Conservation (phyloP, 176 grass and related monocot species). For the Thinopyrum elongatum region DNA sequence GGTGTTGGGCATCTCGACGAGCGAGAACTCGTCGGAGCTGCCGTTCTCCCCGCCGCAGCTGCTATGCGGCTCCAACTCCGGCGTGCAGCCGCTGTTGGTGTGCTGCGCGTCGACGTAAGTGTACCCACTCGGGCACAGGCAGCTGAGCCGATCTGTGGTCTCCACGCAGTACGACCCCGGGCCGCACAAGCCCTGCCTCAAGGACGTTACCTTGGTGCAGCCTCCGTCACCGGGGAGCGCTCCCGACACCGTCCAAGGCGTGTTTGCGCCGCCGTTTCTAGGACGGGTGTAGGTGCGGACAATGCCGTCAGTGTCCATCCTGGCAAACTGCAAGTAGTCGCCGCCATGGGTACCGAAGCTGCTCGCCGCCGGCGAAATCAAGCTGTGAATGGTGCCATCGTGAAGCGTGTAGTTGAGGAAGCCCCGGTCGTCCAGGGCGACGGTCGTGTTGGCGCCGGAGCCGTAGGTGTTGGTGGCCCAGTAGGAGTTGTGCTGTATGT, state of each 20-base stretch:
- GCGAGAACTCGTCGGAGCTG: background rate
- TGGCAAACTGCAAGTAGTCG: background rate
- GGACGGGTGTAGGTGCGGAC: conserved; percentile 11
- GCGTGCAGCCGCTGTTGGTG: conserved; percentile 16
- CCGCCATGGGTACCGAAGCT: background rate
- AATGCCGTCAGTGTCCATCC: conserved; percentile 26
- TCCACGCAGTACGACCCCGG: background rate
- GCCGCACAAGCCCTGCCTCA: conserved; percentile 23
- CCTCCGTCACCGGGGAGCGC: background rate
- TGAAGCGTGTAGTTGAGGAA: conserved; percentile 11
- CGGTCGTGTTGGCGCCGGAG: background rate
- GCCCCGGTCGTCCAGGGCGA: background rate
- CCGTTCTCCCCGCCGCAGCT: background rate
- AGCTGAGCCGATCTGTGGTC: background rate
- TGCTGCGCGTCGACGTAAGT: background rate
- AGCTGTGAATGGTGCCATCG: background rate
- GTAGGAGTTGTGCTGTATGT: conserved; percentile 7
- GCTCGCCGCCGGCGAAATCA: background rate
- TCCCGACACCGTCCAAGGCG: background rate
- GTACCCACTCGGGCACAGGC: conserved; percentile 23
- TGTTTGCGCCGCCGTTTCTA: background rate
- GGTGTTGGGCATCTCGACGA: background rate
- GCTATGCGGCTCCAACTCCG: conserved; percentile 11
- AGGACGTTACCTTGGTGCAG: conserved; percentile 5
- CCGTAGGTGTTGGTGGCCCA: background rate